Evolutionary conservation across 768 basidiomycete genomes (phyloP).

Genomic region (Aureoboletus auriporus): DNA sequence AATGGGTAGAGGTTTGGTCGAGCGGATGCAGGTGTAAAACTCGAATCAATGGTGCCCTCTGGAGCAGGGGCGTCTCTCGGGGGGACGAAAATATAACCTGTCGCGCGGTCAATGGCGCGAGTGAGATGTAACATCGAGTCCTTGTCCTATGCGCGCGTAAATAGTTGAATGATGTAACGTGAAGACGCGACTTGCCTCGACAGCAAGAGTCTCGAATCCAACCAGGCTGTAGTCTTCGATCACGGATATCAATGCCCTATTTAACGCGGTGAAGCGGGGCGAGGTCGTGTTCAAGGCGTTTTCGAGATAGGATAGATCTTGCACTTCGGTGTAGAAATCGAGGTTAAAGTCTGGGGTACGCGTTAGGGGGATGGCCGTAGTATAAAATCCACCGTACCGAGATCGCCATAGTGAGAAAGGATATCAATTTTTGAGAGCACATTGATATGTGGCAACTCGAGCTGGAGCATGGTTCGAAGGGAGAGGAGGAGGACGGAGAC

Average conservation of each 20-base stretch:
- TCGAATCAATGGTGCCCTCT: conserved; percentile 28
- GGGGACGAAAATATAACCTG: conserved; percentile 87
- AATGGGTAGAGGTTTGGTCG: conserved; percentile 66
- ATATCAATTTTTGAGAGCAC: conserved; percentile 95
- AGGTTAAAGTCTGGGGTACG: conserved; percentile 81
- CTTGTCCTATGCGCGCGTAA: conserved; percentile 63
- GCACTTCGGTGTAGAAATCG: conserved; percentile 96
- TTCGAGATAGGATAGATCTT: conserved; percentile 87
- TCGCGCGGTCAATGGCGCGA: conserved; percentile 81
- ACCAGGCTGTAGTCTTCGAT: conserved; percentile 92
- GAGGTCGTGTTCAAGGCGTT: conserved; percentile 63
- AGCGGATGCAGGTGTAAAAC: conserved; percentile 33
- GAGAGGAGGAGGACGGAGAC: conserved; percentile 89
- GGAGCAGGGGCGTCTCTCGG: conserved; percentile 32
- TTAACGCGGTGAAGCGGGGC: conserved; percentile 72
- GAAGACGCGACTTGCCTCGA: conserved; percentile 58
- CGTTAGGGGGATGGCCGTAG: conserved; percentile 1
- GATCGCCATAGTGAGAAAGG: conserved; percentile 83
- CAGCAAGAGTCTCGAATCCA: conserved; percentile 94
- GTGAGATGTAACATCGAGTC: conserved; percentile 89
- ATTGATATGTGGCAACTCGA: conserved; percentile 97
- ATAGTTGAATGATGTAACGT: neutral
- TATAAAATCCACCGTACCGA: conserved; percentile 52
- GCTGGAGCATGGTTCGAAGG: conserved; percentile 94
- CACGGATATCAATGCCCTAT: conserved; percentile 87